Base-by-base conservation (phyloP, 2,329 filamentous ascomycete species). In the Lecanicillium sp. region DNA sequence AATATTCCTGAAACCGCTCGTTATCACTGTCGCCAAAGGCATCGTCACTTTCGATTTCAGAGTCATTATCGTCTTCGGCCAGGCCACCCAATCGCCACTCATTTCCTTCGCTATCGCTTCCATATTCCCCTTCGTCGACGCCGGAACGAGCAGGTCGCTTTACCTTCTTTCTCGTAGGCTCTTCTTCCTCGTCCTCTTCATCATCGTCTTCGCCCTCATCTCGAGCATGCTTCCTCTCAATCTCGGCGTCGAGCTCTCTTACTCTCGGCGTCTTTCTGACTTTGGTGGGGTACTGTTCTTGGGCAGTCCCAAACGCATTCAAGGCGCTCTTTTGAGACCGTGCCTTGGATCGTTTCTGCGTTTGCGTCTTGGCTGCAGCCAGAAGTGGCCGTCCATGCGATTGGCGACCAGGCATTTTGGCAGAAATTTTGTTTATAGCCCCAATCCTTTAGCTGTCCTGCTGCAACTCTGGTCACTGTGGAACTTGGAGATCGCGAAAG, bases 1-100 rank as follows among this genome's bases (percentile, higher is more conserved):
- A 52, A 51, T 82, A 94, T 9, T 79, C 85, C 46, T 87, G 78
- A 48, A 94, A 94, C 45, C 73, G 75, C 55, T 94, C 89, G 52
- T 92, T 81, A 52, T 95, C 89, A 51, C 85, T 92, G 47, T 85
- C 81, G 4, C 87, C 85, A 68, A 95, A 87, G 3, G 90, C 89
- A 52, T 94, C 86, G 55, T 80, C 76, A 49, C 73, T 78, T 48
- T 80, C 78, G 38, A 80, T 73, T 43, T 80, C 76, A 5, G 75
- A 80, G 48, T 80, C 76, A 15, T 79, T 71, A 28, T 79, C 75
- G 22, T 72, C 71, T 13, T 65, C 65, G 16, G 66, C 68, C 5
- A 76, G 43, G 9, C 62, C 68, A 18, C 89, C 88, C 36, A 94
- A 68, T 35, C 73, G 80, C 87, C 87, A 95, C 53, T 85, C 79